Conservation (phyloP, 495 filamentous ascomycete species). For the Gamarada debralockiae region DNA sequence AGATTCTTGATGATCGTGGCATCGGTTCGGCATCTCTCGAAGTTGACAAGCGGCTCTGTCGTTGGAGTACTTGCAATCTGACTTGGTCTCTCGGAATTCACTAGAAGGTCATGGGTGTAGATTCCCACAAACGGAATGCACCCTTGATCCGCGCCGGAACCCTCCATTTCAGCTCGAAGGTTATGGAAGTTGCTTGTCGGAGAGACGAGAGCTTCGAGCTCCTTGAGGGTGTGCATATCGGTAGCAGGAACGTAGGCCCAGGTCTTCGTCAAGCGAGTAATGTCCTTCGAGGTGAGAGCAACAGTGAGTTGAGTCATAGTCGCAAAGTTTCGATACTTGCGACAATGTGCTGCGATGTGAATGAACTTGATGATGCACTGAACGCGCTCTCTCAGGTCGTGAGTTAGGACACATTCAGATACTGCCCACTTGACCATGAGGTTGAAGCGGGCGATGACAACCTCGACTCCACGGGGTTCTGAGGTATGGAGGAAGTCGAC, state of each 20-base stretch:
- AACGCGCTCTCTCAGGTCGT: slow-evolving; percentile 75
- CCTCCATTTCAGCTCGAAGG: slow-evolving; percentile 89
- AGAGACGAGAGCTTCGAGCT: slow-evolving; percentile 81
- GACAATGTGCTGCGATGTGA: slow-evolving; percentile 82
- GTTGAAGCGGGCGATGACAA: slow-evolving; percentile 97
- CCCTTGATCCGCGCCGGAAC: slow-evolving; percentile 62
- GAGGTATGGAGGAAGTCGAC: slow-evolving; percentile 85
- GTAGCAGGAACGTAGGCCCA: slow-evolving; percentile 72
- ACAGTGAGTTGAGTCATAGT: slow-evolving; percentile 95
- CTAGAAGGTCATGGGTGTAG: slow-evolving; percentile 96
- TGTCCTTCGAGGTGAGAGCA: slow-evolving; percentile 80
- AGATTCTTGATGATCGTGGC: slow-evolving; percentile 93
- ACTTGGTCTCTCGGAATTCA: slow-evolving; percentile 85
- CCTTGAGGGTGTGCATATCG: slow-evolving; percentile 69
- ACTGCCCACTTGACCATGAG: slow-evolving; percentile 96
- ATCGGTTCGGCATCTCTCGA: slow-evolving; percentile 86
- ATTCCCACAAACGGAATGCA: slow-evolving; percentile 96
- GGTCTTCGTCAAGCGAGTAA: slow-evolving; percentile 69
- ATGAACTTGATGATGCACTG: slow-evolving; percentile 86
- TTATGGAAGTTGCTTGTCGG: slow-evolving; percentile 89
- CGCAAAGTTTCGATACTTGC: slow-evolving; percentile 87
- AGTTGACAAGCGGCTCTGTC: slow-evolving; percentile 81
- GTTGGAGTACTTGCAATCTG: slow-evolving; percentile 62
- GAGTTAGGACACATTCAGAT: slow-evolving; percentile 86
- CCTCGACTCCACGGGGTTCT: slow-evolving; percentile 81